A percentile compares a stretch with the other conserved stretches of the same genome.
Conservation (phyloP, 2,329 filamentous ascomycete genomes). For the Kalaharituber pfeilii region DNA sequence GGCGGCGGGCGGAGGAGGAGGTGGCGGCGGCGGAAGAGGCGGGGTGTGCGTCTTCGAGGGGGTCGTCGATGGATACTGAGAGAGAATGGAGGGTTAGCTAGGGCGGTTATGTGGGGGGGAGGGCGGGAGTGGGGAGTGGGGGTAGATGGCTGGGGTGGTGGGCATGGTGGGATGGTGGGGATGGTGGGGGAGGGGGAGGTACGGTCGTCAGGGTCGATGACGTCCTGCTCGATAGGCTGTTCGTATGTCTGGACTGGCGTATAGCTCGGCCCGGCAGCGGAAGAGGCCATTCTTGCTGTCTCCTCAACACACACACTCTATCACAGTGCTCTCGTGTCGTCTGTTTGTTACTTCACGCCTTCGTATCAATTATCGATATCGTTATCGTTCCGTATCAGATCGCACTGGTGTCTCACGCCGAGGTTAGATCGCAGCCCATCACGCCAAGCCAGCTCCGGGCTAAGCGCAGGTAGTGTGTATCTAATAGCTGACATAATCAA, state of each 20-base stretch:
- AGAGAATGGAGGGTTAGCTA: conserved; percentile 4
- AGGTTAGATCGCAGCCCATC: too few species aligned
- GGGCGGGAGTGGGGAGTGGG: too few species aligned
- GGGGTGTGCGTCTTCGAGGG: conserved; percentile 40
- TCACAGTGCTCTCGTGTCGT: too few species aligned
- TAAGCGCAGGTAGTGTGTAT: too few species aligned
- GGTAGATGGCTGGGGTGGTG: neutral
- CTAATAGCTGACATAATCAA: too few species aligned
- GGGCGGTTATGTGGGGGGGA: too few species aligned
- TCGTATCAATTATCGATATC: too few species aligned
- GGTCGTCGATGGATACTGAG: conserved; percentile 76
- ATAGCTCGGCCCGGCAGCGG: neutral
- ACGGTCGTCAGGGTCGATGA: conserved; percentile 71
- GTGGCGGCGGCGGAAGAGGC: conserved; percentile 46
- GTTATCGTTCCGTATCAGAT: too few species aligned
- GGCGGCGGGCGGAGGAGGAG: conserved; percentile 40
- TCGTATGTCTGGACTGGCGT: conserved; percentile 3
- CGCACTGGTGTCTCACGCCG: too few species aligned
- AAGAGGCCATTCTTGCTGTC: conserved; percentile 2
- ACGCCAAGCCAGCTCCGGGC: too few species aligned
- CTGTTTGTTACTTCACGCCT: too few species aligned
- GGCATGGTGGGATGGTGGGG: conserved; percentile 2
- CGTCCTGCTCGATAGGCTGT: conserved; percentile 39
- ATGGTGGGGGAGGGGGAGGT: conserved; percentile 22
- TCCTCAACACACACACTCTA: too few species aligned